phyloP scores from a whole-genome alignment of 1,284 basidiomycete species.

The Grifola frondosa region DNA sequence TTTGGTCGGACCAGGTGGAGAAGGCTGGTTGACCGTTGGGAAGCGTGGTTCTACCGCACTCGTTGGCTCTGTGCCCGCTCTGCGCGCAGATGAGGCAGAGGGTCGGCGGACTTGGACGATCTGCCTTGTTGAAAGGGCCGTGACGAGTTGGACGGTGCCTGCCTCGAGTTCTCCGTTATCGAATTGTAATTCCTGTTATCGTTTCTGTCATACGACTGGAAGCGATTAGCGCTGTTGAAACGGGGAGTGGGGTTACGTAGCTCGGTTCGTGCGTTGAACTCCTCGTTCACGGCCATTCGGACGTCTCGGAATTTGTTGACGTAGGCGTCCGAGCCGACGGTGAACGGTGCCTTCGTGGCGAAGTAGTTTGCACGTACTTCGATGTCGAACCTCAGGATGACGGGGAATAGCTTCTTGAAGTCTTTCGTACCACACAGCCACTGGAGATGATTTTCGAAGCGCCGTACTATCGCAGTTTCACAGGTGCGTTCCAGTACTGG shows the following conservation, averaged over 20 bases:
- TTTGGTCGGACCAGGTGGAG: not conserved
- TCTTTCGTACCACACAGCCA: not conserved
- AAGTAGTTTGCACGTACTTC: constrained; percentile 6
- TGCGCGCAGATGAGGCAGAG: constrained; percentile 15
- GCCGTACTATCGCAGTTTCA: no score
- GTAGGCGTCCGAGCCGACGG: not conserved
- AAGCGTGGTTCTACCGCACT: not conserved
- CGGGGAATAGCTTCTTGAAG: constrained; percentile 2
- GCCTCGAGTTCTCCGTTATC: no score
- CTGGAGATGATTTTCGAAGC: constrained; percentile 4
- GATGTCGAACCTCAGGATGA: constrained; percentile 10
- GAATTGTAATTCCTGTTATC: not conserved
- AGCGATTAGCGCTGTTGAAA: no score
- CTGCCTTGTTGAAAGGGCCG: constrained; percentile 8
- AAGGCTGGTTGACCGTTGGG: constrained; percentile 3
- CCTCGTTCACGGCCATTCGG: not conserved
- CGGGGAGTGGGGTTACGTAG: no score
- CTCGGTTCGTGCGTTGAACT: not conserved
- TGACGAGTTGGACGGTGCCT: not conserved
- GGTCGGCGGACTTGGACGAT: not conserved
- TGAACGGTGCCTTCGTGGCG: not conserved
- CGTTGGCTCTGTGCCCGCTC: constrained; percentile 7
- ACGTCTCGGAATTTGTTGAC: not conserved
- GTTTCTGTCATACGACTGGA: not conserved
- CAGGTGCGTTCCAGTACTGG: not conserved